phyloP scores from a whole-genome alignment of 768 basidiomycete species.

The Trametes punicea region DNA sequence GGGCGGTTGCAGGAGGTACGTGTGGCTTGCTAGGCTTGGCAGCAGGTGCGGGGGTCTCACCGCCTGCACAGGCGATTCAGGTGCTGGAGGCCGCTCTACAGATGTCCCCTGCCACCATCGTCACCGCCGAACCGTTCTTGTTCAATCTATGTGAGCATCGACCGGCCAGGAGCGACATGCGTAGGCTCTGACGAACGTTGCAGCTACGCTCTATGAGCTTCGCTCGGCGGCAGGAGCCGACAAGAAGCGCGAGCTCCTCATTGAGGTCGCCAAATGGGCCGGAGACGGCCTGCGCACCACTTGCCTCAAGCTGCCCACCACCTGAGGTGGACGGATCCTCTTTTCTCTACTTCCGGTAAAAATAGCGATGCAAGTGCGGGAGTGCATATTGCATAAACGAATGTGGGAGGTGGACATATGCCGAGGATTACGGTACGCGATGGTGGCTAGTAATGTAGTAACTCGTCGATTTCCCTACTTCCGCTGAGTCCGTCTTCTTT shows the following conservation, averaged over 20 bases:
- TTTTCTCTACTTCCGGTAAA: background rate
- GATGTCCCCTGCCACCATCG: slow-evolving; percentile 65
- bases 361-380: background rate
- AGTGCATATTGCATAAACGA: slow-evolving; percentile 22
- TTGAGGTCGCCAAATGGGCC: slow-evolving; percentile 82
- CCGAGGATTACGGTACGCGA: slow-evolving; percentile 15
- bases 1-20: slow-evolving; percentile 70
- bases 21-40: background rate
- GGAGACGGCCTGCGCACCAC: slow-evolving; percentile 77
- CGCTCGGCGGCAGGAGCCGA: slow-evolving; percentile 68
- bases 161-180: background rate
- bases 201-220: slow-evolving; percentile 83
- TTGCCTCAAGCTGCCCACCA: slow-evolving; percentile 72
- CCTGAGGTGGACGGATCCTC: background rate
- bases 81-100: slow-evolving; percentile 61
- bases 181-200: background rate
- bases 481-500: background rate
- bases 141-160: slow-evolving; percentile 73
- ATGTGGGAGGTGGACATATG: slow-evolving; percentile 22
- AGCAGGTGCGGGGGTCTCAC: background rate
- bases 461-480: slow-evolving; percentile 11
- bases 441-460: slow-evolving; percentile 16
- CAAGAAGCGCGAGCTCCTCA: slow-evolving; percentile 69
- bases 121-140: slow-evolving; percentile 76
- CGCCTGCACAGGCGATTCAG: slow-evolving; percentile 55